Evolutionary conservation across 2,329 filamentous ascomycete species (phyloP), one percentile per base, ranked within the genome.

Genomic region (Exophiala aquamarina): DNA sequence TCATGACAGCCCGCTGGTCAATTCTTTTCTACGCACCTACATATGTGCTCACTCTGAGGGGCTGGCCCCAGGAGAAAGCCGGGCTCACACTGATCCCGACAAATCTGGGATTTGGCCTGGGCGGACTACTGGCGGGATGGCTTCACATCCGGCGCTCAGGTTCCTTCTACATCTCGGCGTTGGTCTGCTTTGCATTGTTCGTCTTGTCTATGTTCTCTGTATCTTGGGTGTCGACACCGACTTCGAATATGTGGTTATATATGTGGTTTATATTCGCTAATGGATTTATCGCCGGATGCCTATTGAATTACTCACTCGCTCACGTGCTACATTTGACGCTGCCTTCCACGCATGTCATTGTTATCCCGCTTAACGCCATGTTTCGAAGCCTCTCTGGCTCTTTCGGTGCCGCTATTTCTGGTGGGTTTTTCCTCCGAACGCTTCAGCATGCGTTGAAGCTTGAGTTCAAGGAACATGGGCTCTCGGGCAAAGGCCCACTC

Each of bases 1-100:
- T 89, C 63, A 92, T 94, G 87, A 83, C 87, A 62, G 78, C 86
- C 2, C 83, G 89, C 47, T 94, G 88, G 89, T 77, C 77, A 5
- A 76, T 94, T 2, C 73, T 94, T 6, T 93, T 90, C 71, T 94
- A 89, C 67, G 79, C 84, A 0, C 89, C 89, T 0, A 81, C 89
- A 34, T 91, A 89, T 59, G 85, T 87, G 26, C 81, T 93, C 47
- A 86, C 87, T 3, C 84, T 93, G 2, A 81, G 84, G 2, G 80
- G 80, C 45, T 86, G 86, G 70, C 69, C 77, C 1, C 84, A 87
- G 0, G 84, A 86, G 1, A 72, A 80, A 1, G 85, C 87, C 2
- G 89, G 89, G 3, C 77, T 85, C 3, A 84, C 92, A 28, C 76
- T 94, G 5, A 80, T 94, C 37, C 88, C 89, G 0, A 93, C 89